phyloP scores from a whole-genome alignment of 257 asterid species.

The Linderniella brevidens region DNA sequence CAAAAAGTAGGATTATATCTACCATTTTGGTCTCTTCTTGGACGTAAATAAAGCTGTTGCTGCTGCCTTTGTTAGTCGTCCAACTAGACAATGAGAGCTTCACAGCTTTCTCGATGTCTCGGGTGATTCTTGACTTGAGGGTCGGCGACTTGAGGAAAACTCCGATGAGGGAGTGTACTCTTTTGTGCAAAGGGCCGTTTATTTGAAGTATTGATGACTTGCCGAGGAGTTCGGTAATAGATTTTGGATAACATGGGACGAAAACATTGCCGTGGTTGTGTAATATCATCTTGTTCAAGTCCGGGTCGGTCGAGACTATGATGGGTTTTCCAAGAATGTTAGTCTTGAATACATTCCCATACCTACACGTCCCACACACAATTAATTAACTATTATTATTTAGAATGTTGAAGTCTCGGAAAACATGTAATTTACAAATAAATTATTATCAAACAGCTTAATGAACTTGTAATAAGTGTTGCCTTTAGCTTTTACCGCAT shows the following conservation, averaged over 20 bases:
- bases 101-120: conserved; percentile 37
- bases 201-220: conserved; percentile 64
- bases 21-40: conserved; percentile 82
- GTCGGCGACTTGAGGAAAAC: conserved; percentile 57
- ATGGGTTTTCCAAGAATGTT: conserved; percentile 70
- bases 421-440: too few relatives aligned
- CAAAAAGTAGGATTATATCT: background rate
- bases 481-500: too few relatives aligned
- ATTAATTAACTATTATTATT: too few relatives aligned
- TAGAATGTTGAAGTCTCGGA: too few relatives aligned
- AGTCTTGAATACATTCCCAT: conserved; percentile 78
- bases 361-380: conserved; percentile 25
- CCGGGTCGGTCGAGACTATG: conserved; percentile 76
- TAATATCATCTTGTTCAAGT: conserved; percentile 51
- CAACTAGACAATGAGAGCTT: conserved; percentile 35
- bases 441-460: too few relatives aligned
- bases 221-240: conserved; percentile 74
- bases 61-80: conserved; percentile 21
- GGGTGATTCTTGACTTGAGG: conserved; percentile 49
- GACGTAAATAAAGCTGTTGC: conserved; percentile 18
- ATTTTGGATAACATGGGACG: conserved; percentile 70
- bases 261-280: conserved; percentile 57
- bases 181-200: conserved; percentile 60
- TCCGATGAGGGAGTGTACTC: conserved; percentile 54
- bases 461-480: too few relatives aligned